These are phyloP conservation scores for Rubia balearica DNA, from an alignment of 305 asterid genomes.

Conservation along the genomic window DNA sequence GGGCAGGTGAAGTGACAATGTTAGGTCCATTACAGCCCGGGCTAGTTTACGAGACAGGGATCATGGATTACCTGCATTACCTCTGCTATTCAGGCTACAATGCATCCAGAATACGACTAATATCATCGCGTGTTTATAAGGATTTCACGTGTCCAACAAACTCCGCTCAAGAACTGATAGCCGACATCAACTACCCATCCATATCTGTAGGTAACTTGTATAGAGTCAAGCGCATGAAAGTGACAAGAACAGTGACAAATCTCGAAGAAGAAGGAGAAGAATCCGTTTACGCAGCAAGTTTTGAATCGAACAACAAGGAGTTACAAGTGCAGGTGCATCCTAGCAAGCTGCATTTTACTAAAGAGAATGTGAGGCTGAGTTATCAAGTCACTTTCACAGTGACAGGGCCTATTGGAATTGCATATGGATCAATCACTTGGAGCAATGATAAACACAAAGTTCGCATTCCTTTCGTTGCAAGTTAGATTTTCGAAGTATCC, in stretches of 20 bases:
- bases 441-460: slow-evolving; percentile 46
- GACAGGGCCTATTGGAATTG: not conserved
- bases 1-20: slow-evolving; percentile 63
- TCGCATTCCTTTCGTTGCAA: slow-evolving; percentile 57
- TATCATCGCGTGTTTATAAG: slow-evolving; percentile 22
- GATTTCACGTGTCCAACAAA: slow-evolving; percentile 30
- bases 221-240: slow-evolving; percentile 29
- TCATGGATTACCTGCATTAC: slow-evolving; percentile 40
- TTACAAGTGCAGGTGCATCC: slow-evolving; percentile 58
- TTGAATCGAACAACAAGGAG: slow-evolving; percentile 33
- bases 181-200: slow-evolving; percentile 76
- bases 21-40: slow-evolving; percentile 59
- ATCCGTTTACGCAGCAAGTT: slow-evolving; percentile 35
- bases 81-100: slow-evolving; percentile 55
- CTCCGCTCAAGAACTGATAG: slow-evolving; percentile 14
- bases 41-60: slow-evolving; percentile 64
- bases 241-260: slow-evolving; percentile 53
- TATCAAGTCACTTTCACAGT: slow-evolving; percentile 44
- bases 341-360: slow-evolving; percentile 43
- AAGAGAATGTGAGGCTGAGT: slow-evolving; percentile 34
- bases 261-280: slow-evolving; percentile 61
- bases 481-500: not conserved
- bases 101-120: slow-evolving; percentile 34
- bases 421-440: slow-evolving; percentile 81
- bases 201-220: slow-evolving; percentile 43